phyloP scores from a whole-genome alignment of 805 yeast genomes.

The Pichia scutulata region DNA sequence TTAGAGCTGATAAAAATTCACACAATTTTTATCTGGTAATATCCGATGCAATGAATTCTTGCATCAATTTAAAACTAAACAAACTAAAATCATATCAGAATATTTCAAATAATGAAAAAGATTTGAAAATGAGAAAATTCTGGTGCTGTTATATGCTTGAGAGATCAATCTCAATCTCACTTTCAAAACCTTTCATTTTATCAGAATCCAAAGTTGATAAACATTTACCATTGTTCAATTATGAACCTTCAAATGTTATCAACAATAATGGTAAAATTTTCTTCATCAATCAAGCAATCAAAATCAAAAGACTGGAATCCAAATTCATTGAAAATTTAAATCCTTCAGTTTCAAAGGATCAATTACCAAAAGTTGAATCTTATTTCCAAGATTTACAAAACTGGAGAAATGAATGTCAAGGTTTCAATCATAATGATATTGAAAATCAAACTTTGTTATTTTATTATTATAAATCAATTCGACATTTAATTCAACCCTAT shows the following conservation, averaged over 20 bases:
- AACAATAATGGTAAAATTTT: conserved; percentile 28
- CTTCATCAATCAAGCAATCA: conserved; percentile 51
- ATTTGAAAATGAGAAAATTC: conserved; percentile 45
- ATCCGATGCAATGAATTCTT: conserved; percentile 43
- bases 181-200: conserved; percentile 50
- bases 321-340: conserved; percentile 44
- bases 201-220: conserved; percentile 41
- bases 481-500: conserved; percentile 57
- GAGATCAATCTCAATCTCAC: conserved; percentile 53
- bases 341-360: conserved; percentile 19
- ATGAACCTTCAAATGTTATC: conserved; percentile 32
- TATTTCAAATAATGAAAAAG: conserved; percentile 20
- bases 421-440: conserved; percentile 35
- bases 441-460: conserved; percentile 53
- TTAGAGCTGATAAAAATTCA: conserved; percentile 56
- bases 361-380: conserved; percentile 42
- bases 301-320: conserved; percentile 52
- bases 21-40: conserved; percentile 45
- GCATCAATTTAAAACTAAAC: conserved; percentile 32
- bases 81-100: conserved; percentile 29
- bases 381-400: conserved; percentile 47
- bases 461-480: conserved; percentile 52
- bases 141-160: conserved; percentile 62
- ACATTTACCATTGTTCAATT: conserved; percentile 43
- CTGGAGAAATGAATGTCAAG: conserved; percentile 50